Evolutionary conservation across 2,329 filamentous ascomycete genomes (phyloP).

Genomic region (Xylariomycetidae sp.): DNA sequence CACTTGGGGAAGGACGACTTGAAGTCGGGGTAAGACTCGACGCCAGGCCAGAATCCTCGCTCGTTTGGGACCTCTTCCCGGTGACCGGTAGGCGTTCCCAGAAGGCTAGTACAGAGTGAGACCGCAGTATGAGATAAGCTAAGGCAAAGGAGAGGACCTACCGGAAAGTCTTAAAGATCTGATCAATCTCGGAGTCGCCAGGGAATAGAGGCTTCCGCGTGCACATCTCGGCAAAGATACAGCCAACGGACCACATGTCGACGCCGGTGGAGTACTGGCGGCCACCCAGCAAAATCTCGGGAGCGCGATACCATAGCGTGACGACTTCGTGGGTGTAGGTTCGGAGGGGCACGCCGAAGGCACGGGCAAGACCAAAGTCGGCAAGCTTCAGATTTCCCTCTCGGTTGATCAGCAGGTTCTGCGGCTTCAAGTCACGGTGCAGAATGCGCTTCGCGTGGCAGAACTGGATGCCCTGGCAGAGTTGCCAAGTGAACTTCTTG

Average conservation of each 20-base stretch:
- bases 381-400: slow-evolving; percentile 87
- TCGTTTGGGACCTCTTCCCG: no score
- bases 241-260: slow-evolving; percentile 93
- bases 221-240: slow-evolving; percentile 96
- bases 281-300: slow-evolving; percentile 84
- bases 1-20: slow-evolving; percentile 91
- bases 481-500: slow-evolving; percentile 88
- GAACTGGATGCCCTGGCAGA: slow-evolving; percentile 78
- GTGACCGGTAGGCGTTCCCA: slow-evolving; percentile 83
- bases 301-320: slow-evolving; percentile 87
- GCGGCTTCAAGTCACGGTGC: slow-evolving; percentile 84
- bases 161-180: slow-evolving; percentile 94
- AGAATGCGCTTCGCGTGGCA: slow-evolving; percentile 85
- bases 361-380: slow-evolving; percentile 83
- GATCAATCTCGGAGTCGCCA: slow-evolving; percentile 87
- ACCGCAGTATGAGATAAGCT: no score
- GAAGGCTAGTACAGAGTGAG: slow-evolving; percentile 46
- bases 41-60: slow-evolving; percentile 80
- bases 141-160: no score
- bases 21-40: slow-evolving; percentile 92
- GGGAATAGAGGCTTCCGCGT: slow-evolving; percentile 89
- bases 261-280: slow-evolving; percentile 91
- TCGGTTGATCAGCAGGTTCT: slow-evolving; percentile 80
- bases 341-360: slow-evolving; percentile 83
- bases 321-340: slow-evolving; percentile 96